These are phyloP conservation scores for Vigna hirtella DNA, from an alignment of 306 rosid species.

Conservation along the genomic window DNA sequence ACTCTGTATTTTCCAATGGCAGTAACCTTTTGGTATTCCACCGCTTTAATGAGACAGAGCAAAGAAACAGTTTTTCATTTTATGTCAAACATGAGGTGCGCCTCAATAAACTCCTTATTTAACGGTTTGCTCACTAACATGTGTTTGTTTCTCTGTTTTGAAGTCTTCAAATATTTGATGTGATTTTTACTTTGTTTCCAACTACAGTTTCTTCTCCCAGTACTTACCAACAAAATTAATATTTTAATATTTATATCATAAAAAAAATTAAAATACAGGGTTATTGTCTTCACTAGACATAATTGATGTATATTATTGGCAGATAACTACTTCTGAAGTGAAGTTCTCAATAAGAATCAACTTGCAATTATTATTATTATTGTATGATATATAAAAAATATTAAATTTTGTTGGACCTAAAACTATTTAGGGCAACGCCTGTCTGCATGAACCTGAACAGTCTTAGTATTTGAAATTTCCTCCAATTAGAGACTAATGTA, in stretches of 20 bases:
- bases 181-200: background rate
- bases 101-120: constrained; percentile 33
- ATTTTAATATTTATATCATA: no score
- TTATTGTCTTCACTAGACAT: background rate
- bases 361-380: background rate
- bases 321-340: constrained; percentile 10
- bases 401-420: no score
- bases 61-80: background rate
- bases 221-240: no score
- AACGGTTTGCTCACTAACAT: background rate
- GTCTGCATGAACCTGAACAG: constrained; percentile 40
- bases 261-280: no score
- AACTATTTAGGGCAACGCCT: constrained; percentile 13
- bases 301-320: background rate
- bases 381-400: background rate
- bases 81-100: constrained; percentile 1
- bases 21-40: constrained; percentile 5
- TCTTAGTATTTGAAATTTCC: background rate
- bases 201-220: no score
- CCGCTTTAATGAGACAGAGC: background rate
- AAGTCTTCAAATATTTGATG: background rate
- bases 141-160: background rate
- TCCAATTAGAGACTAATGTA: background rate
- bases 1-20: background rate
- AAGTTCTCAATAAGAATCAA: background rate